phyloP scores from a whole-genome alignment of 208 protist species.

The Tritrichomonas musculus region DNA sequence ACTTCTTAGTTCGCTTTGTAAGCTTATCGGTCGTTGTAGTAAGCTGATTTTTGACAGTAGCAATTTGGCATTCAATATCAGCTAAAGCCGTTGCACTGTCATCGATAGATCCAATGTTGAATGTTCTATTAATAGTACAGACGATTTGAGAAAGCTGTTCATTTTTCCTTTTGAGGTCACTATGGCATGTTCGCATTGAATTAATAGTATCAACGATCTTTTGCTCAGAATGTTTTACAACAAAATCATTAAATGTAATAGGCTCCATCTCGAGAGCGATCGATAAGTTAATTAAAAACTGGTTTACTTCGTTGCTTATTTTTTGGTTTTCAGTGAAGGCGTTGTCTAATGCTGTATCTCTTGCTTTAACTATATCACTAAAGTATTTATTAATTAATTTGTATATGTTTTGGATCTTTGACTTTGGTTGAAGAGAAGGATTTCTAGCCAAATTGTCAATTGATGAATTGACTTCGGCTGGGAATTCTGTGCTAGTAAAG shows the following conservation, averaged over 20 bases:
- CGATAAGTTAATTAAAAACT: neutral
- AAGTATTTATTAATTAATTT: neutral
- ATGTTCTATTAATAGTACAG: no score
- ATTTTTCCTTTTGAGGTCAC: no score
- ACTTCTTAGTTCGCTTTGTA: no score
- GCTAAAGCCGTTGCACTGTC: no score
- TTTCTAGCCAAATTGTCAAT: neutral
- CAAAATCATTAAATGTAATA: neutral
- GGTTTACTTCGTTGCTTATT: neutral
- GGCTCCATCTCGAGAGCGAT: neutral
- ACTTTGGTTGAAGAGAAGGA: neutral
- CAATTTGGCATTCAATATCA: no score
- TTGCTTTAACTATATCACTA: neutral
- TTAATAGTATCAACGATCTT: no score
- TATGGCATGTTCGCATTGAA: no score
- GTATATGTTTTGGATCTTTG: neutral
- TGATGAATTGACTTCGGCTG: neutral
- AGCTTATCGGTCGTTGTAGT: no score
- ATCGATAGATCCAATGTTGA: no score
- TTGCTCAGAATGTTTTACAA: neutral
- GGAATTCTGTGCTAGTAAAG: neutral
- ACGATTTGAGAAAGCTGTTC: no score
- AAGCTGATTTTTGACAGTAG: no score
- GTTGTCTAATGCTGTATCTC: neutral
- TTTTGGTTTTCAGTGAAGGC: neutral